Percentiles rank a stretch among this genome's conserved stretches.
phyloP scores from a whole-genome alignment of 345 rosid species.

The Hypericum perforatum region DNA sequence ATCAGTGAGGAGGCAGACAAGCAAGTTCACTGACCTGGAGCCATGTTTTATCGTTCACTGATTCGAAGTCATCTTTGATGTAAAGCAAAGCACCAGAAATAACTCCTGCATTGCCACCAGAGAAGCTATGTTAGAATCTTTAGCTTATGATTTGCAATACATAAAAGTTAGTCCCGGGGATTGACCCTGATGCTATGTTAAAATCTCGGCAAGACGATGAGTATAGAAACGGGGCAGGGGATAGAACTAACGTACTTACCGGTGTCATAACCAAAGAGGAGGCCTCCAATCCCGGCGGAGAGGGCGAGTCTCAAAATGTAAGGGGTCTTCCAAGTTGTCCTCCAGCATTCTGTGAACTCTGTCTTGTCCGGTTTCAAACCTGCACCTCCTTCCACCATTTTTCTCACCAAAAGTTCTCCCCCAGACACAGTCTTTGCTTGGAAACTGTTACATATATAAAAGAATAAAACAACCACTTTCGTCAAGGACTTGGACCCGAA shows the following conservation, averaged over 20 bases:
- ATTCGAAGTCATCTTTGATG: conserved; percentile 59
- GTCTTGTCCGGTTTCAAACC: conserved; percentile 38
- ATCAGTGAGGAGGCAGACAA: too few species aligned
- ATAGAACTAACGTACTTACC: conserved; percentile 29
- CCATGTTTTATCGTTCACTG: conserved; percentile 54
- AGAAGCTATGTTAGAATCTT: background rate
- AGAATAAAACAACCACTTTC: too few species aligned
- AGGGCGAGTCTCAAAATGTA: conserved; percentile 77
- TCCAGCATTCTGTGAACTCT: conserved; percentile 78
- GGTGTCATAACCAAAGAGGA: conserved; percentile 92
- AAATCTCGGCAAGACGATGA: too few species aligned
- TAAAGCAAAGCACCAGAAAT: conserved; percentile 85
- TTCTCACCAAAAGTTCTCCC: background rate
- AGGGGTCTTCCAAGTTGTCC: conserved; percentile 53
- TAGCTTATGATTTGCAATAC: background rate
- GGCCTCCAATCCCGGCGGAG: conserved; percentile 90
- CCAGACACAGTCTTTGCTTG: too few species aligned
- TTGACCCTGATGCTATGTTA: background rate
- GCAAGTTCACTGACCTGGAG: conserved; percentile 35
- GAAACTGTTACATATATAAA: too few species aligned
- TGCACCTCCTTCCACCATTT: conserved; percentile 73
- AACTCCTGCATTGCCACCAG: conserved; percentile 36
- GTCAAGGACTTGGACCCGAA: too few species aligned
- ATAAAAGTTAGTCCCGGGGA: background rate
- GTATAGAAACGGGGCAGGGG: too few species aligned